These are phyloP conservation scores for Trifolium subterraneum DNA, from an alignment of 306 rosid species.

Conservation along the genomic window DNA sequence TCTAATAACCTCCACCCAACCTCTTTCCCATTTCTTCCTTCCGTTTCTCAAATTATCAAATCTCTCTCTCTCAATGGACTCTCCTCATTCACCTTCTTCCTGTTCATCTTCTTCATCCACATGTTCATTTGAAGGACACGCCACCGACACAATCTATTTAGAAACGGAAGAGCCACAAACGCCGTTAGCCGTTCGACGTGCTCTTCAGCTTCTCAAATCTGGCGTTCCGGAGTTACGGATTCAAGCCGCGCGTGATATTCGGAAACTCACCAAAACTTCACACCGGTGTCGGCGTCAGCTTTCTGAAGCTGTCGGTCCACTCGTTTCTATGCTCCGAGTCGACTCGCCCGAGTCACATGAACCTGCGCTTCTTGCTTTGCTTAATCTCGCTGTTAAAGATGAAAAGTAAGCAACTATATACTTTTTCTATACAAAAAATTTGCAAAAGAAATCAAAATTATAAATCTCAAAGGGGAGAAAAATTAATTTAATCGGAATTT, in stretches of 20 bases:
- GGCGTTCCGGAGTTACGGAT: slow-evolving; percentile 59
- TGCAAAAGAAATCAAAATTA: neutral
- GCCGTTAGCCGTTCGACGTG: slow-evolving; percentile 66
- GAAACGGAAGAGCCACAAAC: slow-evolving; percentile 51
- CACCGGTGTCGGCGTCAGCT: slow-evolving; percentile 90
- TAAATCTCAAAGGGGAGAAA: neutral
- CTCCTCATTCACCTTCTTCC: slow-evolving; percentile 49
- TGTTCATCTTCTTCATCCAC: slow-evolving; percentile 44
- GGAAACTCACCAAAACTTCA: slow-evolving; percentile 89
- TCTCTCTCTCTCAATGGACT: slow-evolving; percentile 42
- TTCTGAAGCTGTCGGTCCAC: slow-evolving; percentile 64
- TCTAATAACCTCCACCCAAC: slow-evolving; percentile 32
- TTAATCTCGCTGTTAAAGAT: slow-evolving; percentile 96
- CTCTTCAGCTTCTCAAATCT: slow-evolving; percentile 67
- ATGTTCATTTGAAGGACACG: slow-evolving; percentile 35
- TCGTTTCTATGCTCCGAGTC: slow-evolving; percentile 67
- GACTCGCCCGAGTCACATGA: slow-evolving; percentile 73
- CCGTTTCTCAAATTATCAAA: slow-evolving; percentile 32
- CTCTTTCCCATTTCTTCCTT: slow-evolving; percentile 17
- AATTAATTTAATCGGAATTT: neutral
- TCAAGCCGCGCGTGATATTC: slow-evolving; percentile 80
- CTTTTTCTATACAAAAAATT: neutral
- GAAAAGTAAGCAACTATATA: slow-evolving; percentile 61
- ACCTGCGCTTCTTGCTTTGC: slow-evolving; percentile 86
- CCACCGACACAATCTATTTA: slow-evolving; percentile 32